Percentiles rank a stretch among this genome's conserved stretches.
Conservation (phyloP, 768 basidiomycete species). For the Gyrodon lividus region DNA sequence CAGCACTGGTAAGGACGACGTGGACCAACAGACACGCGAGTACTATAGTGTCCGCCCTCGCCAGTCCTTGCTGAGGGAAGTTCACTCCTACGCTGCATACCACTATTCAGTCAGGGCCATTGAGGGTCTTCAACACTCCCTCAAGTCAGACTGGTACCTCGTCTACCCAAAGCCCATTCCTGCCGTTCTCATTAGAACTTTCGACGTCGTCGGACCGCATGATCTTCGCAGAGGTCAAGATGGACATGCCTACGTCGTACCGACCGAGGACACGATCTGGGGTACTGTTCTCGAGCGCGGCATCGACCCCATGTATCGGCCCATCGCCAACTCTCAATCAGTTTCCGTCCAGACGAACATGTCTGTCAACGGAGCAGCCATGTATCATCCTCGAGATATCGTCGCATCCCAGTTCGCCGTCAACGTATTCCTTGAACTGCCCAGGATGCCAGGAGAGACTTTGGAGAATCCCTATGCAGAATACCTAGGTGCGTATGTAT, state of each 20-base stretch:
- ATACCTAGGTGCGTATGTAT: constrained; percentile 28
- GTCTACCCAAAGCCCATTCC: constrained; percentile 23
- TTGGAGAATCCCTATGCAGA: constrained; percentile 1
- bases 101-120: constrained; percentile 12
- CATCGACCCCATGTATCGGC: constrained; percentile 9
- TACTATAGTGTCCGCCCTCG: constrained; percentile 7
- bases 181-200: constrained; percentile 14
- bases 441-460: not conserved
- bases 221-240: not conserved
- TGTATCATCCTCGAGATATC: constrained; percentile 16
- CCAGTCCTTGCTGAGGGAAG: not conserved
- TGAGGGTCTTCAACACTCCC: constrained; percentile 7
- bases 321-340: not conserved
- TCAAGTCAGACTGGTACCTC: constrained; percentile 4
- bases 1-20: not conserved
- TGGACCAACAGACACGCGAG: constrained; percentile 4
- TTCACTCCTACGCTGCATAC: not conserved
- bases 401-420: constrained; percentile 22
- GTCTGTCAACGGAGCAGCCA: not conserved
- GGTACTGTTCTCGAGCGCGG: constrained; percentile 10
- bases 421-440: constrained; percentile 23
- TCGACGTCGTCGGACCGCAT: constrained; percentile 15
- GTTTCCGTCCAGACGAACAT: not conserved
- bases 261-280: constrained; percentile 15
- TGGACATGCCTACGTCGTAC: constrained; percentile 10